Evolutionary conservation across 768 basidiomycete genomes (phyloP).

Genomic region (Mycena kentingensis): DNA sequence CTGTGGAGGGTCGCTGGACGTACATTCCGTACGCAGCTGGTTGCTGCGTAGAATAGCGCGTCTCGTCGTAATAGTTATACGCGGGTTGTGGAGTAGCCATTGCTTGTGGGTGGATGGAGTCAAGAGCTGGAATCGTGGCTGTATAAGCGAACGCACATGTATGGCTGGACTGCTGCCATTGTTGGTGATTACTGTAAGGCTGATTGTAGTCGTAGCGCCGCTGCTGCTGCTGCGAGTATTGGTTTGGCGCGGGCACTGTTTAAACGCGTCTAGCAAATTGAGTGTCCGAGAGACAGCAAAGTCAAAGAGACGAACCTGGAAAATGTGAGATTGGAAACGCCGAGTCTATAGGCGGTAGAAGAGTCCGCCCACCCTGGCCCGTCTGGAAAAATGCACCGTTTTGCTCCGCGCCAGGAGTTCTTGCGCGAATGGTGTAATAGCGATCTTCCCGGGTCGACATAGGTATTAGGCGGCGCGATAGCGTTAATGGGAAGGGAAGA

Average conservation of each 20-base stretch:
- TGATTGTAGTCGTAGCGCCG: conserved; percentile 62
- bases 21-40: conserved; percentile 48
- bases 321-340: conserved; percentile 87
- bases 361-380: conserved; percentile 88
- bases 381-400: conserved; percentile 68
- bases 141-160: too few relatives aligned
- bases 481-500: conserved; percentile 44
- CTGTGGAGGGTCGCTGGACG: conserved; percentile 49
- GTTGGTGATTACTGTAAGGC: conserved; percentile 49
- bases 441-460: conserved; percentile 77
- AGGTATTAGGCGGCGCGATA: conserved; percentile 25
- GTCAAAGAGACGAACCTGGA: conserved; percentile 79
- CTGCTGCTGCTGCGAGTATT: conserved; percentile 66
- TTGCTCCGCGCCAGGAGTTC: conserved; percentile 68
- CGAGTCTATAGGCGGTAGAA: conserved; percentile 83
- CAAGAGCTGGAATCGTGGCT: too few relatives aligned
- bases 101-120: conserved; percentile 35
- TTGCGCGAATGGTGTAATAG: conserved; percentile 70
- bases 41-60: conserved; percentile 52
- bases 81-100: conserved; percentile 49
- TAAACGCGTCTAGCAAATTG: conserved; percentile 54
- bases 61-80: conserved; percentile 56
- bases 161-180: conserved; percentile 41
- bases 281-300: conserved; percentile 55
- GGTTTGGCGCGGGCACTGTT: conserved; percentile 63